Percentiles rank a stretch among this genome's conserved stretches.
Conservation (phyloP, 176 grass and related monocot genomes). For the Carex littledalei region DNA sequence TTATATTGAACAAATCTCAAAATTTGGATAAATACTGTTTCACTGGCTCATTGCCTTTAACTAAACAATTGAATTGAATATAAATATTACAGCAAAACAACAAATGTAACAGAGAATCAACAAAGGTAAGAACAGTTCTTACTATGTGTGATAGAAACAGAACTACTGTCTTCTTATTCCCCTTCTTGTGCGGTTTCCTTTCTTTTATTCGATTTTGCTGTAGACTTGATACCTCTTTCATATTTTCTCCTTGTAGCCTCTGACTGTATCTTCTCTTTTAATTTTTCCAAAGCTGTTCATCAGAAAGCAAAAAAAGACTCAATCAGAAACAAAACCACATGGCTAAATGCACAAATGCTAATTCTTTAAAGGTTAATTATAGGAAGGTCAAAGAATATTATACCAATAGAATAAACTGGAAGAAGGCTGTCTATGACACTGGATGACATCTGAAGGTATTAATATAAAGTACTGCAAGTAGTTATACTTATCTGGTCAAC, state of each 20-base stretch:
- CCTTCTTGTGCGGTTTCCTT: slow-evolving; percentile 27
- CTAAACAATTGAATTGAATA: no score
- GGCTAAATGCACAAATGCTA: background rate
- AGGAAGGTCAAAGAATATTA: background rate
- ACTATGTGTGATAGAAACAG: background rate
- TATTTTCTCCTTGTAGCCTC: slow-evolving; percentile 50
- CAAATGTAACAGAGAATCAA: no score
- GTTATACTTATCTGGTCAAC: no score
- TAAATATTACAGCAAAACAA: no score
- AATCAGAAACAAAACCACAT: background rate
- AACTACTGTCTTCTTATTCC: background rate
- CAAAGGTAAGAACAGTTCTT: no score
- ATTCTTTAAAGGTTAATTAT: background rate
- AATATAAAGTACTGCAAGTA: no score
- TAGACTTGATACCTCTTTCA: slow-evolving; percentile 25
- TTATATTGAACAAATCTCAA: no score
- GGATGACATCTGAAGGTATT: no score
- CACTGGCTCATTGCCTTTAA: no score
- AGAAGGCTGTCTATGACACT: slow-evolving; percentile 30
- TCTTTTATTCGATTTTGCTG: slow-evolving; percentile 34
- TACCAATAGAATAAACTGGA: slow-evolving; percentile 55
- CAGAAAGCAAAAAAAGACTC: background rate
- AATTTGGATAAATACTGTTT: no score
- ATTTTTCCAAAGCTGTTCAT: slow-evolving; percentile 66
- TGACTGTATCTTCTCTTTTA: slow-evolving; percentile 51